Evolutionary conservation across 2,329 filamentous ascomycete genomes (phyloP).

Genomic region (Aspergillus transmontanensis): DNA sequence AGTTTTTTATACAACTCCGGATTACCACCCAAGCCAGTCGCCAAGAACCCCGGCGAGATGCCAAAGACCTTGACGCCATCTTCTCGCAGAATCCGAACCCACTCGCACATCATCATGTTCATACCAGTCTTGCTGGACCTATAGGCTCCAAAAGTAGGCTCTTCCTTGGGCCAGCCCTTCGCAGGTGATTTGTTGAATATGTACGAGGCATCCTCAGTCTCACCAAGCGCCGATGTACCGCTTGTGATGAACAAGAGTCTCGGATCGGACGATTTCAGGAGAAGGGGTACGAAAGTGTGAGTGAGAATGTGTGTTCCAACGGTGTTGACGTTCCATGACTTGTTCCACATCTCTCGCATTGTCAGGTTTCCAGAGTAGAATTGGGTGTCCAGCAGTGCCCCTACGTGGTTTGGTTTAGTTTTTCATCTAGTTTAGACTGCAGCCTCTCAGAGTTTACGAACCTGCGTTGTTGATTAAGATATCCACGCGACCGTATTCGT

Average conservation of each 20-base stretch:
- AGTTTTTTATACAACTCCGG: not conserved
- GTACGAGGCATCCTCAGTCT: constrained; percentile 11
- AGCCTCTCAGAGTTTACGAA: constrained; percentile 20
- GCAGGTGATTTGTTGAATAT: constrained; percentile 15
- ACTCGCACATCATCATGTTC: constrained; percentile 55
- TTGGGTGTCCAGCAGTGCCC: constrained; percentile 32
- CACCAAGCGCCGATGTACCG: constrained; percentile 42
- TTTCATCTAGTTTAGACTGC: no score
- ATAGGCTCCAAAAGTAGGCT: constrained; percentile 34
- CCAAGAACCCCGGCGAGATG: not conserved
- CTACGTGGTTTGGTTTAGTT: not conserved
- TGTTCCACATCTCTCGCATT: constrained; percentile 48
- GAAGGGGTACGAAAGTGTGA: constrained; percentile 53
- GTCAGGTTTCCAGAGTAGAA: constrained; percentile 28
- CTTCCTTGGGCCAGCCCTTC: constrained; percentile 48
- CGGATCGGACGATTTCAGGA: constrained; percentile 49
- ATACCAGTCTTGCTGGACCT: constrained; percentile 48
- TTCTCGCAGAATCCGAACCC: constrained; percentile 21
- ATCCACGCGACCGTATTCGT: constrained; percentile 52
- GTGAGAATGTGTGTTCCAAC: constrained; percentile 50
- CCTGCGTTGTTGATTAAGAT: constrained; percentile 62
- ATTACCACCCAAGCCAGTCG: not conserved
- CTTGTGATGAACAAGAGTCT: constrained; percentile 53
- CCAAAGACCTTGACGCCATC: not conserved
- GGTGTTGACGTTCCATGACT: constrained; percentile 55